Base-by-base conservation (phyloP, 805 yeast genomes). In the Candida namnaoensis region DNA sequence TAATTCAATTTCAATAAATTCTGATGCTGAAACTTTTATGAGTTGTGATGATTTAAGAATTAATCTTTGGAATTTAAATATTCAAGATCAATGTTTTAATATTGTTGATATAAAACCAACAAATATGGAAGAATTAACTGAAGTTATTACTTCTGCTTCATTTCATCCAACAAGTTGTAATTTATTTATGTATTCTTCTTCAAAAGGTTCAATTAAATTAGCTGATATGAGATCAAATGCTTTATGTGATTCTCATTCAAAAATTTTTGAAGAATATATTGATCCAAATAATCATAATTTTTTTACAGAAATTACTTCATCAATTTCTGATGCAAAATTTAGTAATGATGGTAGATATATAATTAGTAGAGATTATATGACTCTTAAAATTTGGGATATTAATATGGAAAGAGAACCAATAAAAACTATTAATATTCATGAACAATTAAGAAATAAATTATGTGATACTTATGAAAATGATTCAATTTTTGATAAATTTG, bases 391-490 rank as follows among this genome's bases (percentile, higher is more conserved):
- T 52, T 93, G 99, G 99, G 99, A 93, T 69, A 75, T 93, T 47
- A 88, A 88, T 49, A 93, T 93, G 99, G 96, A 93, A 65, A 82
- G 80, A 50, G 87, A 83, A 62, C 99, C 99, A 33, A 66, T 95
- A 44, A 88, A 88, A 63, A 90, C 97, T 13, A 90, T 93, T 47
- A 88, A 88, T 60, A 88, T 95, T 48, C 99, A 93, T 64, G 98
- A 93, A 61, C 95, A 87, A 61, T 76, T 93, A 57, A 79, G 96
- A 53, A 96, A 88, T 56, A 74, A 91, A 57, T 70, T 93, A 57
- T 91, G 98, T 67, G 97, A 95, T 62, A 88, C 98, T 37, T 93
- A 95, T 69, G 99, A 93, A 63, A 90, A 88, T 61, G 99, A 93
- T 67, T 95, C 98, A 37, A 93, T 93, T 44, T 93, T 93, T 66